Evolutionary conservation across 192 early-diverging fungal genomes (phyloP).

Genomic region (Coemansia sp.): DNA sequence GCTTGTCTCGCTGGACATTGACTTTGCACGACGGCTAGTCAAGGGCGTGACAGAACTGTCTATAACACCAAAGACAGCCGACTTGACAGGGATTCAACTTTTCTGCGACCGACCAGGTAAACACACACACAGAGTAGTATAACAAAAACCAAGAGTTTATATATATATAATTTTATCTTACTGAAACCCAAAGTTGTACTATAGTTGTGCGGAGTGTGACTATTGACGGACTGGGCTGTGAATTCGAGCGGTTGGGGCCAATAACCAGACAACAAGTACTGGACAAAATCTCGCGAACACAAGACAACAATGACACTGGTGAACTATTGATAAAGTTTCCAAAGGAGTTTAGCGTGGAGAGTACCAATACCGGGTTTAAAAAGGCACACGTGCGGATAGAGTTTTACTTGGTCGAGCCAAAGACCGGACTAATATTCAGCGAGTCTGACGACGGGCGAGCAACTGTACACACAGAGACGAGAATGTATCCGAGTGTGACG

Average conservation of each 20-base stretch:
- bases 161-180: neutral
- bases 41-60: constrained; percentile 55
- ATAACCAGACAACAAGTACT: constrained; percentile 29
- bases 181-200: neutral
- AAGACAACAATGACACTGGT: constrained; percentile 15
- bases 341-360: constrained; percentile 3
- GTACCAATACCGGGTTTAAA: neutral
- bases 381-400: constrained; percentile 40
- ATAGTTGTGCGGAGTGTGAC: constrained; percentile 31
- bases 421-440: constrained; percentile 37
- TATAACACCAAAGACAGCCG: constrained; percentile 27
- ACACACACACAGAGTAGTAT: neutral
- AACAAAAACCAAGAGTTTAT: neutral
- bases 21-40: constrained; percentile 33
- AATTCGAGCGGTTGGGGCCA: constrained; percentile 25
- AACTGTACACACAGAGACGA: constrained; percentile 67
- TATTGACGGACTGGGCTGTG: constrained; percentile 30
- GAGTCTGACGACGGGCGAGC: constrained; percentile 1
- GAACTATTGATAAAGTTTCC: constrained; percentile 38
- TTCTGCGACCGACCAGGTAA: constrained; percentile 56
- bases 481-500: constrained; percentile 65
- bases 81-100: constrained; percentile 23
- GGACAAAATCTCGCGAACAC: constrained; percentile 17
- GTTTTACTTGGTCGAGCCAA: constrained; percentile 42
- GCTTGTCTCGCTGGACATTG: constrained; percentile 53